Conservation (phyloP, 73 alveolate genomes). For the Paramecium sexaurelia region DNA sequence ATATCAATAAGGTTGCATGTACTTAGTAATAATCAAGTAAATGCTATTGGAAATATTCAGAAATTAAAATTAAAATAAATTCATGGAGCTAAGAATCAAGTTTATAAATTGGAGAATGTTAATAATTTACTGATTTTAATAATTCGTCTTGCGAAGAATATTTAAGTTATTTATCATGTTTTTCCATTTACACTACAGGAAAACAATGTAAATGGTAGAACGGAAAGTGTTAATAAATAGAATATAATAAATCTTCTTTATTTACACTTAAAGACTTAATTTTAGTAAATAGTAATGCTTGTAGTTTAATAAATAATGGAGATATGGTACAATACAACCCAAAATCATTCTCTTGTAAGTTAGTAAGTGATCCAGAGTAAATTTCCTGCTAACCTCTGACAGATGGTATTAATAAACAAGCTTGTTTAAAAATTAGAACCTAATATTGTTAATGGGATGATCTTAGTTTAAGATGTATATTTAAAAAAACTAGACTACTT, state of each 20-base stretch:
- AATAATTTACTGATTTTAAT: background rate
- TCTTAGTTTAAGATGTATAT: background rate
- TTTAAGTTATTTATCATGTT: slow-evolving; percentile 9
- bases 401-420: background rate
- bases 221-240: background rate
- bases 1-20: slow-evolving; percentile 14
- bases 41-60: background rate
- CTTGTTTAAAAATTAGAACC: background rate
- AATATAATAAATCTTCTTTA: background rate
- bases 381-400: background rate
- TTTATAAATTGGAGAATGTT: background rate
- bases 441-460: slow-evolving; percentile 26
- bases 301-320: slow-evolving; percentile 4
- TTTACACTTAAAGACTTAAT: background rate
- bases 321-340: background rate
- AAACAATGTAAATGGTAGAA: background rate
- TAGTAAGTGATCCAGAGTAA: background rate
- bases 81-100: background rate
- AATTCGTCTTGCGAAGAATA: background rate
- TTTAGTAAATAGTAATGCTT: slow-evolving; percentile 7
- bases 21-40: background rate
- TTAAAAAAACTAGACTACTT: background rate
- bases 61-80: background rate
- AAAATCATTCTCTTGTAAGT: background rate
- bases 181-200: background rate